phyloP scores from a whole-genome alignment of 306 rosid species.

The Cotoneaster glaucophyllus region DNA sequence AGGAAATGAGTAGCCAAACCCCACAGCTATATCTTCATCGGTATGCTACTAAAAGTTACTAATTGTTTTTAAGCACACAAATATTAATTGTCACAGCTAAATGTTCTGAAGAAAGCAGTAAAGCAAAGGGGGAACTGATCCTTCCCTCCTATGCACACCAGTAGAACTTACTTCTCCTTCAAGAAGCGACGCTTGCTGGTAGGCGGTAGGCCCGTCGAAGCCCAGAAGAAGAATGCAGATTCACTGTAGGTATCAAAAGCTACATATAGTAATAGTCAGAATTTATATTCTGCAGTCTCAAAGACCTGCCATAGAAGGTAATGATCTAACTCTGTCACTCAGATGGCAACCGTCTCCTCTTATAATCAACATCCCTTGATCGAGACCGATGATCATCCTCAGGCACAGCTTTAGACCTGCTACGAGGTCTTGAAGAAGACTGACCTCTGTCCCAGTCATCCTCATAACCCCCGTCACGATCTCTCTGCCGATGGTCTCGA shows the following conservation, averaged over 20 bases:
- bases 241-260: slow-evolving; percentile 7
- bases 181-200: slow-evolving; percentile 9
- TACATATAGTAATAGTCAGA: not conserved
- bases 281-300: slow-evolving; percentile 4
- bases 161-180: slow-evolving; percentile 34
- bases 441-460: slow-evolving; percentile 50
- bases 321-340: slow-evolving; percentile 16
- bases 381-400: slow-evolving; percentile 40
- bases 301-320: slow-evolving; percentile 2
- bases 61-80: slow-evolving; percentile 21
- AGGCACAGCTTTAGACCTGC: slow-evolving; percentile 30
- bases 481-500: slow-evolving; percentile 37
- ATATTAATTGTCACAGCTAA: slow-evolving; percentile 11
- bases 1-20: slow-evolving; percentile 11
- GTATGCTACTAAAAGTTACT: slow-evolving; percentile 13
- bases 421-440: slow-evolving; percentile 36
- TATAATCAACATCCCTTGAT: slow-evolving; percentile 45
- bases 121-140: slow-evolving; percentile 15
- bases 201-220: not conserved
- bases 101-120: slow-evolving; percentile 15
- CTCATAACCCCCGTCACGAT: slow-evolving; percentile 32
- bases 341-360: slow-evolving; percentile 39
- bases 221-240: slow-evolving; percentile 10
- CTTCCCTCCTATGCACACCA: slow-evolving; percentile 17
- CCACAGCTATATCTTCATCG: slow-evolving; percentile 21